phyloP scores from a whole-genome alignment of 164 flowering plant genomes.

The Aristolochia contorta region DNA sequence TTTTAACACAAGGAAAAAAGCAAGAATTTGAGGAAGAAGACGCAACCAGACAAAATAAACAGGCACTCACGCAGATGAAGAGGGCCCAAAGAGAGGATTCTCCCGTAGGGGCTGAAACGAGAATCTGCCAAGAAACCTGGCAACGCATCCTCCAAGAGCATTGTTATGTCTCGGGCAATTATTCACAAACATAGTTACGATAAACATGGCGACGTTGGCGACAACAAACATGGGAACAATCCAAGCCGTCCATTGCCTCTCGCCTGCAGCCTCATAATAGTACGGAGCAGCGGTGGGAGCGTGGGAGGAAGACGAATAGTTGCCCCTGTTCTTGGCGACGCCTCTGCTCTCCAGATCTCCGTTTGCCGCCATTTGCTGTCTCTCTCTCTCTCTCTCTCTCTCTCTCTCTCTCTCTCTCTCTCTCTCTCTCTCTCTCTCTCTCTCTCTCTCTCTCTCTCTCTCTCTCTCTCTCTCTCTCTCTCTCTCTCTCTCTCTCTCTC shows the following conservation, averaged over 20 bases:
- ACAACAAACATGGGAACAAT: conserved; percentile 60
- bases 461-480: no score
- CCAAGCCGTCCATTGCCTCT: conserved; percentile 67
- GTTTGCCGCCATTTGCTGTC: no score
- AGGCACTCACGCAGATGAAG: conserved; percentile 50
- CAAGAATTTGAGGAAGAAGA: background rate
- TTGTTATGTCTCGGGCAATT: conserved; percentile 42
- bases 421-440: no score
- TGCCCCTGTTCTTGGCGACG: no score
- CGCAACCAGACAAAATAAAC: background rate
- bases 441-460: no score
- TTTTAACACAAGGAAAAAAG: background rate
- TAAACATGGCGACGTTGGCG: conserved; percentile 53
- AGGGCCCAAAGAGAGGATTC: conserved; percentile 84
- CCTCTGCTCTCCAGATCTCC: no score
- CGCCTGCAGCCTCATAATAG: conserved; percentile 16
- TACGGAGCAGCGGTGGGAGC: background rate
- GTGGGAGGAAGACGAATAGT: no score
- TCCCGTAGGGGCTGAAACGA: conserved; percentile 65
- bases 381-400: no score
- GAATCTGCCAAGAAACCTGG: conserved; percentile 57
- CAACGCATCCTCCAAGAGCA: conserved; percentile 36
- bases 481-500: no score
- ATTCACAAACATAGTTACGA: conserved; percentile 57
- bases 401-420: no score